Conservation (phyloP, 495 filamentous ascomycete species). For the Aspergillus conjunctus region DNA sequence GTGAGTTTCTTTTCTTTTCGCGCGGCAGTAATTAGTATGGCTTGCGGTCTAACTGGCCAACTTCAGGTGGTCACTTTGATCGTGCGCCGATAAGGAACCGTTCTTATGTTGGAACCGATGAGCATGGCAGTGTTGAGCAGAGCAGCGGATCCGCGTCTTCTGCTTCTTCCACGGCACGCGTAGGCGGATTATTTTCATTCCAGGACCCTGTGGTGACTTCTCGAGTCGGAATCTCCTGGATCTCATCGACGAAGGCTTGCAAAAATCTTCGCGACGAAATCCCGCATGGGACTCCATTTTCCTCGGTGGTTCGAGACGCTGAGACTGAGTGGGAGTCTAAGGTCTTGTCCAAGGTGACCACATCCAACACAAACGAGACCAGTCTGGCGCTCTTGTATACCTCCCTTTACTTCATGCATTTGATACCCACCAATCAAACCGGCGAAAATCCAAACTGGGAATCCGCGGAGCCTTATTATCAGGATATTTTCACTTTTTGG, state of each 20-base stretch:
- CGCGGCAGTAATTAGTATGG: neutral
- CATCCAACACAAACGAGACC: conserved; percentile 54
- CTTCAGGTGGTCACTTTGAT: conserved; percentile 58
- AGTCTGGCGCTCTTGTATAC: conserved; percentile 65
- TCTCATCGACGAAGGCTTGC: conserved; percentile 66
- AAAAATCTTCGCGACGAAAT: conserved; percentile 61
- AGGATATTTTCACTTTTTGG: conserved; percentile 53
- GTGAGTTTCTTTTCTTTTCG: conserved; percentile 31
- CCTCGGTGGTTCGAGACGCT: conserved; percentile 49
- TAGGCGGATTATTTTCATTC: conserved; percentile 43
- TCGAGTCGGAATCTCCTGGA: conserved; percentile 71
- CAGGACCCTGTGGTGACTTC: conserved; percentile 51
- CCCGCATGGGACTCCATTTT: conserved; percentile 48
- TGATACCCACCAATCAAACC: conserved; percentile 71
- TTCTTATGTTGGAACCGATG: conserved; percentile 34
- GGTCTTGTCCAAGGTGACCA: conserved; percentile 64
- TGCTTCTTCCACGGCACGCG: conserved; percentile 29
- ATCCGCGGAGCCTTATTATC: conserved; percentile 63
- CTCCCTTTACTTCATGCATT: conserved; percentile 67
- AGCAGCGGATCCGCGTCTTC: conserved; percentile 31
- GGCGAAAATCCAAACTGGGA: conserved; percentile 71
- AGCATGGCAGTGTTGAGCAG: conserved; percentile 33
- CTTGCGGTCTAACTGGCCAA: neutral
- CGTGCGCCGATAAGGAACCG: conserved; percentile 39
- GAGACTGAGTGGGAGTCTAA: conserved; percentile 60